Percentiles rank a stretch among this genome's conserved stretches.
These are phyloP conservation scores for Zea luxurians DNA, from an alignment of 176 grass and related monocot species.

Conservation along the genomic window DNA sequence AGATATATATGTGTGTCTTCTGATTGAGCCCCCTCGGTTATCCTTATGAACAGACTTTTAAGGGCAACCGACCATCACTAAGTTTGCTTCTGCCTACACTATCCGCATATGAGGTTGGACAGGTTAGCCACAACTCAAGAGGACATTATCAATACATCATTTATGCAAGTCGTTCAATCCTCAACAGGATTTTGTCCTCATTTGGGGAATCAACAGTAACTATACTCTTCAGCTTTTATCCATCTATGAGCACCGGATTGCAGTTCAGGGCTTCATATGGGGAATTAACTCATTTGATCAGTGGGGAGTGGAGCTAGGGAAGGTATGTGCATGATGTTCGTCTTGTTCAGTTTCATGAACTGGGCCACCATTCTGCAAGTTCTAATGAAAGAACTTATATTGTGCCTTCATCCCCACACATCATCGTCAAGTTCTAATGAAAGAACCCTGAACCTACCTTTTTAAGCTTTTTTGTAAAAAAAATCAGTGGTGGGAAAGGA, in stretches of 20 bases:
- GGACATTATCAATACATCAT: too few species aligned
- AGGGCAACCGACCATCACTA: constrained; percentile 42
- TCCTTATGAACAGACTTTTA: constrained; percentile 64
- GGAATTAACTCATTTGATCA: constrained; percentile 49
- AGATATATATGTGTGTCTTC: not conserved
- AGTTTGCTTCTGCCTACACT: too few species aligned
- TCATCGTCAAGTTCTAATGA: constrained; percentile 22
- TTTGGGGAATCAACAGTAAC: not conserved
- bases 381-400: not conserved
- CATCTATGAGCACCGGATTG: constrained; percentile 85
- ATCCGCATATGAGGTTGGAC: too few species aligned
- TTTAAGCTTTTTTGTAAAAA: not conserved
- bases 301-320: too few species aligned
- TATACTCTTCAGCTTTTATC: constrained; percentile 67
- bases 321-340: too few species aligned
- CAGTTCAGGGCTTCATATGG: constrained; percentile 92
- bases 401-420: constrained; percentile 1
- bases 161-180: not conserved
- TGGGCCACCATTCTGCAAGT: not conserved
- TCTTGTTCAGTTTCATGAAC: too few species aligned
- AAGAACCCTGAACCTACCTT: not conserved
- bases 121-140: too few species aligned
- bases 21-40: constrained; percentile 7
- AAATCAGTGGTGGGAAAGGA: not conserved
- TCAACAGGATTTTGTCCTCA: not conserved